These are phyloP conservation scores for Colletotrichum sp. DNA, from an alignment of 2,329 filamentous ascomycete species.

Conservation along the genomic window DNA sequence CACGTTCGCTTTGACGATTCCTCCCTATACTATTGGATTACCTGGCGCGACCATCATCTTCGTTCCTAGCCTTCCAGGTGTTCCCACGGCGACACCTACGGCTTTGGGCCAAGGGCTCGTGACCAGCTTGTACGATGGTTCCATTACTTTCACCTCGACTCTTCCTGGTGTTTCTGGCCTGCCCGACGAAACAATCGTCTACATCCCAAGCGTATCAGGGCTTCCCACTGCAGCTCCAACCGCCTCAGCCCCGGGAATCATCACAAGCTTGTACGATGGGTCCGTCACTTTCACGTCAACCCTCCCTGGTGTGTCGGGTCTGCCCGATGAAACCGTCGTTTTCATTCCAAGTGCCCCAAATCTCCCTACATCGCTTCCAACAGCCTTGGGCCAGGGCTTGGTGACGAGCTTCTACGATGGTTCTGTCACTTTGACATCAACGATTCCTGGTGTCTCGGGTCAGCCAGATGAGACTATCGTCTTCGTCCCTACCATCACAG, in stretches of 20 bases:
- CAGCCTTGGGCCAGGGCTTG: background rate
- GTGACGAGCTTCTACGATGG: constrained; percentile 12
- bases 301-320: background rate
- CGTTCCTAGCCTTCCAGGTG: background rate
- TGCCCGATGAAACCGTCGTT: background rate
- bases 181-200: background rate
- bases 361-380: background rate
- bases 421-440: background rate
- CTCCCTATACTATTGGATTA: background rate
- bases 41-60: constrained; percentile 5
- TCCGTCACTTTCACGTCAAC: background rate
- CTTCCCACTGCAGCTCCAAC: background rate
- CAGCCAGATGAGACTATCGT: background rate
- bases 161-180: background rate
- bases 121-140: constrained; percentile 11
- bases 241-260: background rate
- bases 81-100: background rate
- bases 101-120: background rate
- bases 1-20: background rate
- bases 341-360: background rate
- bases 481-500: background rate
- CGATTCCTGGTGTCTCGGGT: background rate
- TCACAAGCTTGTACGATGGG: background rate
- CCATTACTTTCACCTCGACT: background rate
- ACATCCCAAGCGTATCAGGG: background rate